phyloP scores from a whole-genome alignment of 1,284 basidiomycete genomes.

The Inonotus hispidus region DNA sequence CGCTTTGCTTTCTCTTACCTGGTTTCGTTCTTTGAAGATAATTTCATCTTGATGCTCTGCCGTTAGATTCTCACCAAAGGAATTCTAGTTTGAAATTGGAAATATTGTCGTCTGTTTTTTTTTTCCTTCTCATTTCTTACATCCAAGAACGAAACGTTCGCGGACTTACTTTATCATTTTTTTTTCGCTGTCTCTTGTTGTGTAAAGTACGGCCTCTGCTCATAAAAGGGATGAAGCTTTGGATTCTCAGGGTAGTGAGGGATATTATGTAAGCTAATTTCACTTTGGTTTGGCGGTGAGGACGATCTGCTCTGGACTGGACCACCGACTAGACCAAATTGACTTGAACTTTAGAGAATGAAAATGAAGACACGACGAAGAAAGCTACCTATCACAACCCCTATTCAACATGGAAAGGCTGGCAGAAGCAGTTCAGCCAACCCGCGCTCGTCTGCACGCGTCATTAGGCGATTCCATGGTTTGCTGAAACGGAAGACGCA shows the following conservation, averaged over 20 bases:
- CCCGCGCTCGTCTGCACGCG: constrained; percentile 50
- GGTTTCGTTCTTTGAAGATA: not conserved
- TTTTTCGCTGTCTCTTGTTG: too few relatives aligned
- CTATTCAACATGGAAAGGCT: not conserved
- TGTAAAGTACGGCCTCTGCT: too few relatives aligned
- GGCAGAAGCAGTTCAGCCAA: constrained; percentile 31
- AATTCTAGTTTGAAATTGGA: too few relatives aligned
- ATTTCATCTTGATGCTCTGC: not conserved
- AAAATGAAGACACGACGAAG: constrained; percentile 12
- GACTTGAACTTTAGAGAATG: not conserved
- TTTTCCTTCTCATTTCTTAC: not conserved
- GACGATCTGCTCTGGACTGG: too few relatives aligned
- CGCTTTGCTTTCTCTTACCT: not conserved
- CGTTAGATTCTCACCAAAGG: too few relatives aligned
- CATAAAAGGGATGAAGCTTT: too few relatives aligned
- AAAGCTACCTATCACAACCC: constrained; percentile 18
- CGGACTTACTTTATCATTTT: too few relatives aligned
- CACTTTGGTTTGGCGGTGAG: too few relatives aligned
- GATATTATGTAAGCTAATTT: not conserved
- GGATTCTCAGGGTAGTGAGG: not conserved
- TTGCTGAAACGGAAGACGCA: constrained; percentile 56
- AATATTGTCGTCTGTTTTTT: not conserved
- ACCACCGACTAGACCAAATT: too few relatives aligned
- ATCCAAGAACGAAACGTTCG: too few relatives aligned
- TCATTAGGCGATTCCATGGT: constrained; percentile 67